Percentiles rank a stretch among this genome's conserved stretches.
Evolutionary conservation across 2,329 filamentous ascomycete genomes (phyloP).

Genomic region (Fusarium sterilihyphosum): DNA sequence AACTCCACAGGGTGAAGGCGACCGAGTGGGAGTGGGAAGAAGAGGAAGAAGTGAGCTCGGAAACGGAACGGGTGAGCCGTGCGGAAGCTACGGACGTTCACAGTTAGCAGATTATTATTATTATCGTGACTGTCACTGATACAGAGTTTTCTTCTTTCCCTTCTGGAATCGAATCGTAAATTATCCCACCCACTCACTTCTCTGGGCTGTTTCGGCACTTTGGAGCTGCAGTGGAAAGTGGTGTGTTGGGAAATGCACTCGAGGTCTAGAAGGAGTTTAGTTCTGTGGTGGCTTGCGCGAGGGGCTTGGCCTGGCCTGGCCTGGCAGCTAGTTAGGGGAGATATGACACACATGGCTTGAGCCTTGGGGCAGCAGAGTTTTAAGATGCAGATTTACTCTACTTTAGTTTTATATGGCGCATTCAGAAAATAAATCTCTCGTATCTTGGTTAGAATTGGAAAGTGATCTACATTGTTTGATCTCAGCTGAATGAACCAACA

Average conservation of each 20-base stretch:
- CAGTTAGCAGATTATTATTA: neutral
- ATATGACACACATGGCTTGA: constrained; percentile 9
- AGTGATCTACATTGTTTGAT: neutral
- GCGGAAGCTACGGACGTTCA: neutral
- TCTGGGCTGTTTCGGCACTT: neutral
- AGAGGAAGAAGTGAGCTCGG: neutral
- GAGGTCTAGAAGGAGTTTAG: neutral
- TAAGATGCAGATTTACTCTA: neutral
- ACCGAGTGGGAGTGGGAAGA: neutral
- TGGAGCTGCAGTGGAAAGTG: neutral
- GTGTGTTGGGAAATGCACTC: neutral
- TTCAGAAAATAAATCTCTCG: neutral
- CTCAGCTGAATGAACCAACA: neutral
- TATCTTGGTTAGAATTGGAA: neutral
- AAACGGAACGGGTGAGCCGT: neutral
- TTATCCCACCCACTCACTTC: constrained; percentile 6
- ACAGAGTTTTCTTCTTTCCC: neutral
- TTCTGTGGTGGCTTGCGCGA: neutral
- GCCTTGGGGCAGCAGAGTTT: neutral
- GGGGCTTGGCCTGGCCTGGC: neutral
- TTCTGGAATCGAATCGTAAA: neutral
- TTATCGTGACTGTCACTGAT: neutral
- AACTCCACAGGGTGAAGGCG: neutral
- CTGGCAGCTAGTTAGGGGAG: neutral
- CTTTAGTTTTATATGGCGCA: neutral